phyloP scores from a whole-genome alignment of 768 basidiomycete species.

The Hortiboletus campestris region DNA sequence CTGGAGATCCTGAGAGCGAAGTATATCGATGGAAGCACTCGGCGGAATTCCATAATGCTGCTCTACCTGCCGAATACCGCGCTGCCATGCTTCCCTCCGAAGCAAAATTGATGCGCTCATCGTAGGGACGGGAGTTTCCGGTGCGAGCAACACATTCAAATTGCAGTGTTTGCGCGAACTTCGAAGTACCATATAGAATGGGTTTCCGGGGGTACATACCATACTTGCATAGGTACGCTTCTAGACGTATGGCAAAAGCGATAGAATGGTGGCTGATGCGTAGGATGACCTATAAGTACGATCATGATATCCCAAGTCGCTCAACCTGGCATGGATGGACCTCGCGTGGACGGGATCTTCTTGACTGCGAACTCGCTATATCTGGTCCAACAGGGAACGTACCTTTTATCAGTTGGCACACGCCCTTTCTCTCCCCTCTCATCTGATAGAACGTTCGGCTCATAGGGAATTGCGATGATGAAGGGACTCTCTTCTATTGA shows the following conservation, averaged over 20 bases:
- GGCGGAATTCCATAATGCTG: no score
- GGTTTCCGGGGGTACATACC: slow-evolving; percentile 28
- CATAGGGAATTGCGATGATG: slow-evolving; percentile 40
- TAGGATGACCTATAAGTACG: not conserved
- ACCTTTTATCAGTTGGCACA: not conserved
- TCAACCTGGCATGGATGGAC: slow-evolving; percentile 36
- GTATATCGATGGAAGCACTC: no score
- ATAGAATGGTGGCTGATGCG: not conserved
- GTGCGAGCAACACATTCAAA: slow-evolving; percentile 21
- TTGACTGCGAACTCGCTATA: slow-evolving; percentile 31
- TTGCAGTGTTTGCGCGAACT: slow-evolving; percentile 37
- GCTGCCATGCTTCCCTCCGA: no score
- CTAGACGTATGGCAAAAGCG: no score
- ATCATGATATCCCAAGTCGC: slow-evolving; percentile 12
- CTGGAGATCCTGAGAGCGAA: no score
- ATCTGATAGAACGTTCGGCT: not conserved
- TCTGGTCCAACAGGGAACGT: slow-evolving; percentile 34
- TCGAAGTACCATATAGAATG: slow-evolving; percentile 28
- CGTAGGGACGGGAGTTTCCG: slow-evolving; percentile 25
- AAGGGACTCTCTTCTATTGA: slow-evolving; percentile 46
- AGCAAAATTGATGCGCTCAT: slow-evolving; percentile 32
- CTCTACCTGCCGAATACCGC: no score
- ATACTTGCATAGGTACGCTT: slow-evolving; percentile 32
- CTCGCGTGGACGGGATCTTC: slow-evolving; percentile 40
- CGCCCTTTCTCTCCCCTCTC: no score